Evolutionary conservation across 495 filamentous ascomycete genomes (phyloP), one percentile per base, ranked within the genome.

Genomic region (Tuber indicum): DNA sequence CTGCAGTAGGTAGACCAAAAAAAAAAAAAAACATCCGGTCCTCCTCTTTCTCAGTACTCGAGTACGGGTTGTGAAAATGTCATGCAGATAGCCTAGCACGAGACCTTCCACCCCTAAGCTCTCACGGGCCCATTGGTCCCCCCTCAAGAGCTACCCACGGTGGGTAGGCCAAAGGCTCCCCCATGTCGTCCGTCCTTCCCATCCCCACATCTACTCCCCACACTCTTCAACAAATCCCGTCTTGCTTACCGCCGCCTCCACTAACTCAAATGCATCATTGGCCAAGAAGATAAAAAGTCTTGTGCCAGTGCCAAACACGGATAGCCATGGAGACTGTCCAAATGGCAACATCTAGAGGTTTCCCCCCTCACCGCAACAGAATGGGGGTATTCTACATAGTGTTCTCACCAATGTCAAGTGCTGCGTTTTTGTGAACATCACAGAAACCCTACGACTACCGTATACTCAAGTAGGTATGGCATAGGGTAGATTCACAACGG

Each of bases 181-280:
- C n/a, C 58, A 58, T 58, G 49, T 58, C 49, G 9, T 8, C 26
- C 58, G 0, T 32, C 26, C 58, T 32, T 73, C 71, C 75, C 70
- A 79, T 32, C 78, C 76, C 76, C 78, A 80, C 78, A 80, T n/a
- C 78, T 78, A 58, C 73, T 80, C 78, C 78, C 78, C 78, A 79
- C 78, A 80, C 71, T 76, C 75, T 76, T 32, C 14, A 19, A 45
- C 43, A 41, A 80, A 74, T 74, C 78, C 71, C 14, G 10, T 32
- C 58, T 16, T 80, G 78, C 78, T 78, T 80, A 73, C 78, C 78
- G 78, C 74, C 72, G 58, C 45, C 49, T 72, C 39, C 71, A 78
- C 70, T 58, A 71, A 73, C 62, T n/a, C 26, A 62, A 75, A 75
- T 78, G 76, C 76, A 75, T 78, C 70, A 75, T 78, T 72, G 44